Base-by-base conservation (phyloP, 2,329 filamentous ascomycete genomes). In the Aphanocladium album region DNA sequence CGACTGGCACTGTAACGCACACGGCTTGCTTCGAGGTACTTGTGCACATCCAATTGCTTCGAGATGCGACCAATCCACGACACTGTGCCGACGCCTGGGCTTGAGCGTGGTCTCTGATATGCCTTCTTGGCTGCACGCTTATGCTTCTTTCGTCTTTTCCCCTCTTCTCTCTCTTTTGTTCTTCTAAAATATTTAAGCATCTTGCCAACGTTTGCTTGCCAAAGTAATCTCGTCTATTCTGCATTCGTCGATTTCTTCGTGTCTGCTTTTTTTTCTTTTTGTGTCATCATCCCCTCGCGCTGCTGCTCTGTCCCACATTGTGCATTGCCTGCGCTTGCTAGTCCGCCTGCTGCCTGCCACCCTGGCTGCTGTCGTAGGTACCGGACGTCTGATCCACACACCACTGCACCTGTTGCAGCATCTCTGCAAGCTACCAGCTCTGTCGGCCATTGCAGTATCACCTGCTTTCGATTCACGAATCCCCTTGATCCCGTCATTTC, bases 261-360 rank as follows among this genome's bases (percentile, higher is more conserved):
- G 30, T 9, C 30, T 9, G 5, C 30, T 30, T 30, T 9, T n/a
- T 27, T 45, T 16, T 45, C 9, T 30, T 9, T n/a, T 27, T 45
- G 17, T 45, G 17, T 37, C 27, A 35, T 41, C 49, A 21, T 17
- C 55, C 39, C 16, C 35, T 57, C 23, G 54, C 54, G 30, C 30
- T 30, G 7, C 43, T 49, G 30, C 43, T 55, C 43, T 23, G 8
- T 39, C 30, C 14, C 23, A 50, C 35, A n/a, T 23, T 33, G 56
- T 58, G 37, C 46, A 43, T 51, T 45, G 35, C n/a, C 41, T 51
- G 46, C 56, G 25, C 35, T 57, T n/a, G 45, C 55, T 51, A 43
- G 23, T 14, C 30, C 35, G 47, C 54, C 21, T 19, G n/a, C 23
- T 49, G 46, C 45, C 43, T 11, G 35, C 12, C 35, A 33, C 25